Evolutionary conservation across 805 yeast species (phyloP), one percentile per base, ranked within the genome.

Genomic region (Lachancea quebecensis): DNA sequence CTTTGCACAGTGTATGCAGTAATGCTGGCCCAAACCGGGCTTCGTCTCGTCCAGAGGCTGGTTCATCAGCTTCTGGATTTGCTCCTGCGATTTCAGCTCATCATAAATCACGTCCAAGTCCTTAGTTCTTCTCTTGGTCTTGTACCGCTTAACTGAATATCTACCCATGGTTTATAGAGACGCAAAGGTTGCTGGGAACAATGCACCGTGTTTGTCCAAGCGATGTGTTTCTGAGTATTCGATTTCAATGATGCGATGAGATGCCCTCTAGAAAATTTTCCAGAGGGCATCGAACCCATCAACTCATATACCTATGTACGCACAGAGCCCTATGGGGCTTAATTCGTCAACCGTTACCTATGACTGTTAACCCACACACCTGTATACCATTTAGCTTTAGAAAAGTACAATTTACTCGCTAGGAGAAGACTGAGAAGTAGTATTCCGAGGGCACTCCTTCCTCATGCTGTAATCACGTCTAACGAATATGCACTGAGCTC

Each of bases 1-100:
- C 62, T 83, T 85, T 40, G 95, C 95, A 72, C 99, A 93, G 52
- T 89, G 95, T 44, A 93, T 74, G 66, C 98, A 93, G 65, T 87
- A 93, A 66, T 78, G 83, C 66, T 93, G 98, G 12, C 96, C 99
- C 53, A 93, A 69, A 1, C 99, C 99, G 1, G 97, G 90, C 60
- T 83, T 82, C 37, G 81, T 78, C 67, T 91, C 98, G 65, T 91
- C 96, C 46, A 85, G 65, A 4, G 87, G 85, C 66, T 91, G 98
- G 61, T 85, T 81, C 60, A 85, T 76, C 46, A 89, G 71, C 35
- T 73, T 69, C 45, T 73, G 65, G 45, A 88, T 82, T n/a, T 82
- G 68, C 33, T 81, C 84, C 34, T 75, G 72, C 3, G 79, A 66
- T 2, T 82, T 69, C 42, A 93, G 65, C 59, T 93, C 99, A 33